These are phyloP conservation scores for Aegilops umbellulata DNA, from an alignment of 176 grass and related monocot species.

Conservation along the genomic window DNA sequence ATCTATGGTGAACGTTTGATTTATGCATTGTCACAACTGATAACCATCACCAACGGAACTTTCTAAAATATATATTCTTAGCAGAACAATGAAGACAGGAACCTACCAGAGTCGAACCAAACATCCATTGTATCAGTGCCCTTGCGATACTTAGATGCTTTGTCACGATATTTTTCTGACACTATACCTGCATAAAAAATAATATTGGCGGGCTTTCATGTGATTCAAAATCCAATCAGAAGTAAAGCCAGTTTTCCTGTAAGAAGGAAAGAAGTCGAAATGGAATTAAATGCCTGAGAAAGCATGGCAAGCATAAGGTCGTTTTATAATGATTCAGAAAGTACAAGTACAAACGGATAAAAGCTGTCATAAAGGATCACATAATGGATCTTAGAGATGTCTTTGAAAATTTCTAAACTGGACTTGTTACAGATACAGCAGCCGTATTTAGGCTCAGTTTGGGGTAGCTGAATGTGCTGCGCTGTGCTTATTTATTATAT, in stretches of 20 bases:
- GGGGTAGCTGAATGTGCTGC: too few relatives aligned
- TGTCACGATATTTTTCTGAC: constrained; percentile 64
- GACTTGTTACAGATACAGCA: not conserved
- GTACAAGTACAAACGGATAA: not conserved
- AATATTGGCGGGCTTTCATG: constrained; percentile 1
- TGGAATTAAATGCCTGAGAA: too few relatives aligned
- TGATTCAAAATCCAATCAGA: constrained; percentile 8
- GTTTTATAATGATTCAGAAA: not conserved
- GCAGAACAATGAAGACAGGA: constrained; percentile 27
- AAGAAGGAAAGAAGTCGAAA: not conserved
- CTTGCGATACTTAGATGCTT: constrained; percentile 79
- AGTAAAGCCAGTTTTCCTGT: not conserved
- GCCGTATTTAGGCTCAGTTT: not conserved
- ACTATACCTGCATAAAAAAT: constrained; percentile 64
- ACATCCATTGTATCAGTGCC: constrained; percentile 99
- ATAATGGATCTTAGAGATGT: not conserved
- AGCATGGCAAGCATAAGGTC: not conserved
- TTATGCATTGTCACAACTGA: not conserved
- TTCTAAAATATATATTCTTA: not conserved
- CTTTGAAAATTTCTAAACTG: not conserved
- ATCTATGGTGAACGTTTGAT: not conserved
- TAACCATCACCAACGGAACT: constrained; percentile 6
- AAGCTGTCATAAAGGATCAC: not conserved
- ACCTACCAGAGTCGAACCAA: constrained; percentile 97
- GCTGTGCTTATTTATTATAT: too few relatives aligned